phyloP scores from a whole-genome alignment of 371 early-diverging fungal genomes.

The Thermomucor indicae-seudaticae region DNA sequence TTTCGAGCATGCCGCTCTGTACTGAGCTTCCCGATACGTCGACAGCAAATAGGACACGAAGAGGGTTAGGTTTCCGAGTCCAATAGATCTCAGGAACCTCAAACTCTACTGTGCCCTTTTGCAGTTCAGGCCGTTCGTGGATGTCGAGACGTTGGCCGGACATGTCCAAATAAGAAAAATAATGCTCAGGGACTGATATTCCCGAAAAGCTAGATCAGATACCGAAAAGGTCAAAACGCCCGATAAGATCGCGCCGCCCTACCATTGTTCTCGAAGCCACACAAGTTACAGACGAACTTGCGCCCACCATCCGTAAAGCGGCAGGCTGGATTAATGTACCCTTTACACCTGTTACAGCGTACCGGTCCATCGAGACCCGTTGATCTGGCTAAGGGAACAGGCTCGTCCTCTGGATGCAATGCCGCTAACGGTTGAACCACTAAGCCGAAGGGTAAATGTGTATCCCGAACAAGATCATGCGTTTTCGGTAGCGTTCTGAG shows the following conservation, averaged over 20 bases:
- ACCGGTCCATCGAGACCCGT: conserved; percentile 69
- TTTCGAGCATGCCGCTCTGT: conserved; percentile 76
- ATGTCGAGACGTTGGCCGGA: conserved; percentile 82
- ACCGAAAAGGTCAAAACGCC: no score
- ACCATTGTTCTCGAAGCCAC: conserved; percentile 82
- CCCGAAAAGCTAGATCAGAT: no score
- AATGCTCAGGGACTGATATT: conserved; percentile 76
- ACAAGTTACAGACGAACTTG: conserved; percentile 90
- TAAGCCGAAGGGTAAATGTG: conserved; percentile 82
- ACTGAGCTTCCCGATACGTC: conserved; percentile 88
- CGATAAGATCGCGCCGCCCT: no score
- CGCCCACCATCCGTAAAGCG: conserved; percentile 86
- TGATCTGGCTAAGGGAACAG: conserved; percentile 11
- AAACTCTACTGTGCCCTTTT: conserved; percentile 87
- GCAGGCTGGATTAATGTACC: conserved; percentile 91
- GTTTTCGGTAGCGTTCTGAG: conserved; percentile 79
- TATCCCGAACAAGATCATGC: conserved; percentile 70
- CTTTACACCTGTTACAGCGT: conserved; percentile 89
- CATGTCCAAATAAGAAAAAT: conserved; percentile 93
- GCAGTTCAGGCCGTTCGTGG: conserved; percentile 87
- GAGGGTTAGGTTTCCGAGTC: conserved; percentile 62
- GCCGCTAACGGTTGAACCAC: conserved; percentile 91
- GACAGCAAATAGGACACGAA: conserved; percentile 83
- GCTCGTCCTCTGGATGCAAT: conserved; percentile 66
- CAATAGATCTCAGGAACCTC: conserved; percentile 78